phyloP scores from a whole-genome alignment of 2,329 filamentous ascomycete species.

The Colletotrichum sp. region DNA sequence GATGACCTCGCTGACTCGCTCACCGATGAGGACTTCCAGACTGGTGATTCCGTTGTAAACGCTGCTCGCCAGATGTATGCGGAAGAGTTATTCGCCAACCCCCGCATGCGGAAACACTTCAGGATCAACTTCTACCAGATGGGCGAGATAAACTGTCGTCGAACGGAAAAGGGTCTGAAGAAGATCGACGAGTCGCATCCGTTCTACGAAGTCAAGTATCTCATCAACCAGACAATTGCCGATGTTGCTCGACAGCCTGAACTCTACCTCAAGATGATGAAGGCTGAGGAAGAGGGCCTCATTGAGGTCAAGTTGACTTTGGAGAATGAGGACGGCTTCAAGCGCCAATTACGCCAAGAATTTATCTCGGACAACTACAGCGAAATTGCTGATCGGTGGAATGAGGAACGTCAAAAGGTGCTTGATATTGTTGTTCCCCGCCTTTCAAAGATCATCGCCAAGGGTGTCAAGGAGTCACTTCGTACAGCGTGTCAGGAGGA shows the following conservation, averaged over 20 bases:
- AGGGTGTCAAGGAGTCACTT: constrained; percentile 93
- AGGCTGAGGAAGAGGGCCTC: constrained; percentile 91
- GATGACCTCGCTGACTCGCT: constrained; percentile 87
- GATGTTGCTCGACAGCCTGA: constrained; percentile 86
- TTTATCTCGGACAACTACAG: constrained; percentile 97
- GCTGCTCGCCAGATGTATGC: constrained; percentile 88
- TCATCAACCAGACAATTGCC: constrained; percentile 84
- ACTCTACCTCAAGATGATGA: constrained; percentile 95
- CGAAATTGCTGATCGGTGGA: constrained; percentile 94
- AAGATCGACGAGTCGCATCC: constrained; percentile 95
- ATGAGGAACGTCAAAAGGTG: constrained; percentile 83
- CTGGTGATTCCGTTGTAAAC: constrained; percentile 74
- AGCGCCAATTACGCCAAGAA: constrained; percentile 76
- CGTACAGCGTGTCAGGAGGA: constrained; percentile 94
- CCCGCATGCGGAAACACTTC: constrained; percentile 87
- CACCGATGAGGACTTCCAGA: constrained; percentile 74
- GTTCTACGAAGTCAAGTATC: constrained; percentile 97
- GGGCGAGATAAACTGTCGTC: constrained; percentile 83
- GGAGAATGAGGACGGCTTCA: constrained; percentile 77
- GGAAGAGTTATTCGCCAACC: constrained; percentile 87
- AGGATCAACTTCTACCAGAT: constrained; percentile 82
- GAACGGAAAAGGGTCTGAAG: constrained; percentile 92
- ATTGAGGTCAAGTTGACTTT: constrained; percentile 84
- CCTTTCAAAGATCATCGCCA: constrained; percentile 82
- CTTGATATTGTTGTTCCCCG: constrained; percentile 82